Evolutionary conservation across 2,329 filamentous ascomycete genomes (phyloP), one percentile per base, ranked within the genome.

Genomic region (Hymenoscyphus salicellus): DNA sequence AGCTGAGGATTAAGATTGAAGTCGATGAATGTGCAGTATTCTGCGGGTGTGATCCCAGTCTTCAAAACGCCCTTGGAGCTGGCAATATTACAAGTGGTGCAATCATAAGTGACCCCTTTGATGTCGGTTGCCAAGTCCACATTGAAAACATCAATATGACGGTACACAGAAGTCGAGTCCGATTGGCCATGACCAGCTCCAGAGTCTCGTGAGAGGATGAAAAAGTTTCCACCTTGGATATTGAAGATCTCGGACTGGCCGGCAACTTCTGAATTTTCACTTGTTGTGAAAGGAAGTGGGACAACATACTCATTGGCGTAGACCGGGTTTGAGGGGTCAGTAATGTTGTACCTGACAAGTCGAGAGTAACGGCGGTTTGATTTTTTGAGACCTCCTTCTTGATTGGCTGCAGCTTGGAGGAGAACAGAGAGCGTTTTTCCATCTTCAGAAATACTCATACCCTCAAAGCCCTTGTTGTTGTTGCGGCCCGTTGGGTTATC

Each of bases 381-480:
- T 60, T 83, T 83, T 59, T 81, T 81, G 56, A 80, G 76, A 10
- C 84, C 86, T 55, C 87, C 87, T 67, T 88, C 85, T 71, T 89
- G 86, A 65, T 83, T 81, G 4, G 86, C 78, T 0, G 88, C 87
- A 1, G 85, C 86, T 73, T 93, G 89, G 26, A 91, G 78, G 63
- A 92, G 79, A 1, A 84, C 83, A 72, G 85, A 91, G 11, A 92
- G 78, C 1, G 80, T 84, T 66, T 84, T 86, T 10, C 88, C 87
- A 68, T 89, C 85, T 0, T 82, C 79, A 3, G 83, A 86, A n/a
- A 84, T 76, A 0, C 86, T 88, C 58, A 92, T 76, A 0, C 86
- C 89, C 75, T 92, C 89, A 58, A 92, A 85, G n/a, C 89, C 89
- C 73, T 91, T 88, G 75, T 92, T 92, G 75, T 92, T 91, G 62